Evolutionary conservation across 2,329 filamentous ascomycete genomes (phyloP), one percentile per base, ranked within the genome.

Genomic region (Lachnellula subtilissima): DNA sequence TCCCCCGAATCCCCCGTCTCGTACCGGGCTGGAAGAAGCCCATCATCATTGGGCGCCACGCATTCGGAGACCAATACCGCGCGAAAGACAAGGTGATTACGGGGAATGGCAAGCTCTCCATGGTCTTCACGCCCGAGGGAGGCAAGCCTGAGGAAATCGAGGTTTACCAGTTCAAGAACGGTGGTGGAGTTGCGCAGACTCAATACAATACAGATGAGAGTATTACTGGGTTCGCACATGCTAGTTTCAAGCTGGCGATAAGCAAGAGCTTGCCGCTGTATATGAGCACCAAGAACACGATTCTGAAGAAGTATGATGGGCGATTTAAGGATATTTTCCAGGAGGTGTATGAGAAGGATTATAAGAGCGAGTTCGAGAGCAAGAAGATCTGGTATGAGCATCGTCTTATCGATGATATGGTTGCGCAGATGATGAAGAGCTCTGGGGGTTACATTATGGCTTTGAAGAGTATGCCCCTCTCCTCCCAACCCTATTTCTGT

Each of bases 201-300:
- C 92, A 96, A 80, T 99, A 97, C 83, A 99, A 99, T 84, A 97
- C 94, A 25, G 87, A 94, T 69, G 94, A 97, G 73, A 94, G 89
- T 71, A 99, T 99, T 74, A 78, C 80, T 54, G 94, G 94, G 60
- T 99, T 99, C 70, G 94, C 94, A 55, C 94, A 97, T 72, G 89
- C 94, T 61, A 92, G 87, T 66, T 97, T 99, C 85, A 96, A 97
- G 85, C 84, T 97, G 65, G 93, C 94, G 36, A 78, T 97, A 47
- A 80, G 84, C 74, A 94, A 96, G 83, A 80, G 80, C 62, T 79
- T 96, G 64, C 94, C 94, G n/a, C 81, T 99, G 69, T 99, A 97
- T 81, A 95, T 97, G 93, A 96, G 91, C 83, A 99, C 94, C 76
- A 99, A 99, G 88, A 97, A 97, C 83, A 99, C 94, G 67, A 99